Evolutionary conservation across 805 yeast species (phyloP), one percentile per base, ranked within the genome.

Genomic region (Yarrowia sp.): DNA sequence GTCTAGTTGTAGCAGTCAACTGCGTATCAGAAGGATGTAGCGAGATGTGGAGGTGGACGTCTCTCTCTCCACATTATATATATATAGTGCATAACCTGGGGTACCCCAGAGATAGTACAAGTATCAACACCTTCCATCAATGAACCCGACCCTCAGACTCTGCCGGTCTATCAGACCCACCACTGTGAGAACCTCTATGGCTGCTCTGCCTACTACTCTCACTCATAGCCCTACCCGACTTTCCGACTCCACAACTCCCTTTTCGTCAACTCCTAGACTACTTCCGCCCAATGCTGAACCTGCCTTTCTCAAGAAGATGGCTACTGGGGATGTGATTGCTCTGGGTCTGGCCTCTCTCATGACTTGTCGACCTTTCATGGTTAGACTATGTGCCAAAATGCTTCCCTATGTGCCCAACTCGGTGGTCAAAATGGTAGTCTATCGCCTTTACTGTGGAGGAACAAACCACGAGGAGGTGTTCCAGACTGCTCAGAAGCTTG

Each of bases 371-470:
- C 74, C 73, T 14, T 36, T 68, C 47, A 68, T 75, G 33, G 68
- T 77, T 53, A 68, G 70, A 35, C 43, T 69, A 36, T 74, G 78
- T 3, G 73, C 73, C 63, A 70, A 68, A 61, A 32, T 71, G 15
- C 67, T 77, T 65, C 78, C 77, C 3, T 74, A 74, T 55, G 71
- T 72, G 43, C 98, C 98, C 17, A 79, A 87, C 69, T 80, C 84
- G 68, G 64, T 91, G 43, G 82, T 92, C 67, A 89, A 86, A 75
- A 76, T 84, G 47, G 80, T 91, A 67, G 90, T 92, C 14, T 92
- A 89, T 74, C 88, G 88, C 67, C 81, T 89, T 67, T 92, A 93
- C 77, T 88, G 96, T 74, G 98, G 98, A 43, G 98, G 98, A 66
- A 93, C 89, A 71, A 84, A 83, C 66, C 81, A 87, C 64, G 75